These are phyloP conservation scores for Triticum monococcum DNA, from an alignment of 176 grass and related monocot genomes.

Conservation along the genomic window DNA sequence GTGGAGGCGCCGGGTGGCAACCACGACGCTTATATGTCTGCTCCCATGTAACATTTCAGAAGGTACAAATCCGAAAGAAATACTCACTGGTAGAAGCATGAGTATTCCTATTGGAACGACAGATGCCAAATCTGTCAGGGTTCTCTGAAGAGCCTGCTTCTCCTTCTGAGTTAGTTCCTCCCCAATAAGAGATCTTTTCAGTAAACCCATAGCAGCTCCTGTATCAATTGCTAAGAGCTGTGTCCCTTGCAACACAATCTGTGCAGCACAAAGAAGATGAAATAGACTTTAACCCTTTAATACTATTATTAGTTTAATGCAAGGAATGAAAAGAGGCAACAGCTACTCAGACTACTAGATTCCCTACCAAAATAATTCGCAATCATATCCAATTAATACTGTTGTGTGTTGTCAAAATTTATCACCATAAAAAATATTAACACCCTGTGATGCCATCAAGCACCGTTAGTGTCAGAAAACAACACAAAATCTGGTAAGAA, in stretches of 20 bases:
- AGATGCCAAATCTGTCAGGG: constrained; percentile 94
- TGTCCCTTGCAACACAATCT: constrained; percentile 95
- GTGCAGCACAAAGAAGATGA: constrained; percentile 26
- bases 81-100: constrained; percentile 98
- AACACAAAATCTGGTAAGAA: constrained; percentile 14
- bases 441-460: background rate
- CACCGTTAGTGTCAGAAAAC: background rate
- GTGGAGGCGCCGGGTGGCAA: background rate
- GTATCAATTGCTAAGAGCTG: constrained; percentile 91
- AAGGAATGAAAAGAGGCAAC: constrained; percentile 2
- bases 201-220: constrained; percentile 71
- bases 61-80: constrained; percentile 7
- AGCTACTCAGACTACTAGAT: constrained; percentile 2
- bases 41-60: background rate
- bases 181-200: constrained; percentile 89
- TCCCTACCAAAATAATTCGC: background rate
- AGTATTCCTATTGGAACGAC: constrained; percentile 98
- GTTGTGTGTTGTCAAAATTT: background rate
- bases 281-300: constrained; percentile 8
- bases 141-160: constrained; percentile 97
- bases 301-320: background rate
- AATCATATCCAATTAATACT: constrained; percentile 16
- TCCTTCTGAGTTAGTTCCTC: constrained; percentile 97
- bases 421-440: constrained; percentile 18
- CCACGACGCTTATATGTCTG: background rate